These are phyloP conservation scores for Aristolochia californica DNA, from an alignment of 164 flowering plant species.

Conservation along the genomic window DNA sequence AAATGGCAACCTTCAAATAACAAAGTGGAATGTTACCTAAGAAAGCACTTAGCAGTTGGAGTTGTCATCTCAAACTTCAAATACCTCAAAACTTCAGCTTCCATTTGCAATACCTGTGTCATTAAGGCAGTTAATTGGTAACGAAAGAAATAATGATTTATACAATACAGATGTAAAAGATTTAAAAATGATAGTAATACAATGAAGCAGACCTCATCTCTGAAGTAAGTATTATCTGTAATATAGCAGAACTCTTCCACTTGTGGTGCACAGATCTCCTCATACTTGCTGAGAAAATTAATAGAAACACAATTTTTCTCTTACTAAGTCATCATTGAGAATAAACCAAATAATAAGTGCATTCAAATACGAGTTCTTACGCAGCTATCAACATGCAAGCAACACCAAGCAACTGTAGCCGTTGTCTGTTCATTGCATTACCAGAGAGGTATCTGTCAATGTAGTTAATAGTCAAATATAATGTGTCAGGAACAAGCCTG, in stretches of 20 bases:
- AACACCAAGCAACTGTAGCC: slow-evolving; percentile 84
- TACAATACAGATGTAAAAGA: neutral
- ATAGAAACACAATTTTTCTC: neutral
- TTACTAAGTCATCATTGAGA: neutral
- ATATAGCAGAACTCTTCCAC: slow-evolving; percentile 98
- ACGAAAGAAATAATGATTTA: neutral
- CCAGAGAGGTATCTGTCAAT: slow-evolving; percentile 93
- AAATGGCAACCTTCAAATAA: neutral
- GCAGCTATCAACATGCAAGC: slow-evolving; percentile 99
- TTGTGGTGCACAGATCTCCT: slow-evolving; percentile 97
- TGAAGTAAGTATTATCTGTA: slow-evolving; percentile 89
- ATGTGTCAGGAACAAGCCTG: slow-evolving; percentile 90
- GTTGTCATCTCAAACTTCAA: slow-evolving; percentile 95
- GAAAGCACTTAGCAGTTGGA: slow-evolving; percentile 80
- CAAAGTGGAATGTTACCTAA: slow-evolving; percentile 40
- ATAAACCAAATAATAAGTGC: neutral
- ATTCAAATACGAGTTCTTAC: slow-evolving; percentile 33
- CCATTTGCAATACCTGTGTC: slow-evolving; percentile 85
- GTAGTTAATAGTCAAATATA: slow-evolving; percentile 85
- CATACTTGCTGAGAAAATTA: slow-evolving; percentile 62
- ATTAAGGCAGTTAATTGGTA: neutral
- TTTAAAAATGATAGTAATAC: neutral
- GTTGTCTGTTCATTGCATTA: slow-evolving; percentile 63
- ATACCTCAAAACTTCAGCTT: slow-evolving; percentile 67
- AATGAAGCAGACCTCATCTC: slow-evolving; percentile 58